These are phyloP conservation scores for Catharanthus roseus DNA, from an alignment of 257 asterid species.

Conservation along the genomic window DNA sequence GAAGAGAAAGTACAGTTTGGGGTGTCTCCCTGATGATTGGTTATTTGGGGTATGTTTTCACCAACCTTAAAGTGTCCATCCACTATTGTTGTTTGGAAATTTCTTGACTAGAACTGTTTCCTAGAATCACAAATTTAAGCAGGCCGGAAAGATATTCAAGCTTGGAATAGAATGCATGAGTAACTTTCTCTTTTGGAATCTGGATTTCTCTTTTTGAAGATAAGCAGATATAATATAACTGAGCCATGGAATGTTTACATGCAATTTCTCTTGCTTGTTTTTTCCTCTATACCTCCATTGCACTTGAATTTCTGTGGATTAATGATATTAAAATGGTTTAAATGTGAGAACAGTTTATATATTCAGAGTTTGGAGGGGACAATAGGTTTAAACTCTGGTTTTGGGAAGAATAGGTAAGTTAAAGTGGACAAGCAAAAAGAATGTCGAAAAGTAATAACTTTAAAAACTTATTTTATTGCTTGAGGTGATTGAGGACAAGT, in stretches of 20 bases:
- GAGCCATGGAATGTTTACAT: background rate
- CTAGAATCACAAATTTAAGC: background rate
- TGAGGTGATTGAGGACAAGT: background rate
- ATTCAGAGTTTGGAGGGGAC: background rate
- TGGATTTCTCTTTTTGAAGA: background rate
- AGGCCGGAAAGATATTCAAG: background rate
- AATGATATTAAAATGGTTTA: background rate
- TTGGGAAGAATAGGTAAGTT: background rate
- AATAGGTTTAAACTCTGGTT: background rate
- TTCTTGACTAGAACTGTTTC: background rate
- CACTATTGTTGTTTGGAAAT: background rate
- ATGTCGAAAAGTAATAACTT: background rate
- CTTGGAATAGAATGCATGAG: background rate
- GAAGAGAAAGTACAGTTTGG: constrained; percentile 96
- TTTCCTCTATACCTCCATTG: background rate
- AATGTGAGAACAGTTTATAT: background rate
- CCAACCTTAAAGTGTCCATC: constrained; percentile 11
- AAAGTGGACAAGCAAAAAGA: background rate
- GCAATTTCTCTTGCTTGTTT: background rate
- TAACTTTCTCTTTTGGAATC: background rate
- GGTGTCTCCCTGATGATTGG: constrained; percentile 98
- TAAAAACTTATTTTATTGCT: too few relatives aligned
- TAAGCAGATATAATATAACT: background rate
- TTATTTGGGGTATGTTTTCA: constrained; percentile 81
- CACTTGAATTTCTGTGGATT: background rate